Conservation (phyloP, 306 rosid species). For the Acacia crassicarpa region DNA sequence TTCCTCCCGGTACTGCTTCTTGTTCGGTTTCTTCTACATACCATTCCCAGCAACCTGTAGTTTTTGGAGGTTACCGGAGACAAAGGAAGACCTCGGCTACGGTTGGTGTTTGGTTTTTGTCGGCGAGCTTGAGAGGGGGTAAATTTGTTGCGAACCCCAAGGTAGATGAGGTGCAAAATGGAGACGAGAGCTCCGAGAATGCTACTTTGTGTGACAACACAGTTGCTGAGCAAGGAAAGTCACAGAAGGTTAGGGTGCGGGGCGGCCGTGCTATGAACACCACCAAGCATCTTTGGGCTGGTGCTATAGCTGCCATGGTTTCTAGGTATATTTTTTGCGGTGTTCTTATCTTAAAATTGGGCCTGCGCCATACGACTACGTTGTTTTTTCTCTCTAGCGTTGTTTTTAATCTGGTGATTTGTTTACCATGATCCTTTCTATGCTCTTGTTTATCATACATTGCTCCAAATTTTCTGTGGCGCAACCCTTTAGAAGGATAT, state of each 20-base stretch:
- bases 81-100: constrained; percentile 29
- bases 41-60: constrained; percentile 18
- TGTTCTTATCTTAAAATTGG: not conserved
- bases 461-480: not conserved
- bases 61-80: constrained; percentile 26
- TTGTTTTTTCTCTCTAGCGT: not conserved
- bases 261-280: constrained; percentile 70
- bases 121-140: constrained; percentile 63
- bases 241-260: constrained; percentile 43
- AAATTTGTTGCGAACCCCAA: constrained; percentile 52
- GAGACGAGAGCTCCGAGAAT: constrained; percentile 47
- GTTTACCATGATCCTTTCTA: not conserved
- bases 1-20: constrained; percentile 25
- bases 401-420: not conserved
- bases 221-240: constrained; percentile 33
- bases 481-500: not conserved
- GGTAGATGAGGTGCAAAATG: constrained; percentile 44
- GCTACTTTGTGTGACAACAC: constrained; percentile 9
- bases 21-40: constrained; percentile 13
- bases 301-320: constrained; percentile 98
- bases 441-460: not conserved
- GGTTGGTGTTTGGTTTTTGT: constrained; percentile 49
- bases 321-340: constrained; percentile 59
- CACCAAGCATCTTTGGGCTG: constrained; percentile 93
- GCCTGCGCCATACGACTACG: not conserved